Percentiles rank a stretch among this genome's conserved stretches.
Conservation (phyloP, 768 basidiomycete genomes). For the Agrocybe chaxingu region DNA sequence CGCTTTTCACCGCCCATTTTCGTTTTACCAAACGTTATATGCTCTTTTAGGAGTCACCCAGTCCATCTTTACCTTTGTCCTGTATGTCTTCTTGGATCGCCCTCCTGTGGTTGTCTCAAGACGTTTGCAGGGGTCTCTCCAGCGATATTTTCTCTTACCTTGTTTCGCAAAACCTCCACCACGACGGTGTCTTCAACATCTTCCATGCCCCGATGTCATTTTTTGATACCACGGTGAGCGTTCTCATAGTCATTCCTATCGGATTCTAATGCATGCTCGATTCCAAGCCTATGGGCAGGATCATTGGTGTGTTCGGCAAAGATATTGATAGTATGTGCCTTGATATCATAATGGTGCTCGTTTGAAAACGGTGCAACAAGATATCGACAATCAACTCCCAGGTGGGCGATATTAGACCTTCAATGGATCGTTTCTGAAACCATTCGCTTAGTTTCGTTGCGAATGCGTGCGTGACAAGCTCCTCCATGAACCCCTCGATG, state of each 20-base stretch:
- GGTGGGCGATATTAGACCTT: conserved; percentile 29
- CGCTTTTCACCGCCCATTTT: conserved; percentile 44
- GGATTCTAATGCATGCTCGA: not conserved
- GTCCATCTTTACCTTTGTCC: conserved; percentile 49
- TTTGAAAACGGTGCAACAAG: conserved; percentile 23
- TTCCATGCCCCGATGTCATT: conserved; percentile 75
- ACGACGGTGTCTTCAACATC: conserved; percentile 49
- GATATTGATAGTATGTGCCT: conserved; percentile 54
- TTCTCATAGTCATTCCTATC: not conserved
- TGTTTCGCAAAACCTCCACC: conserved; percentile 63
- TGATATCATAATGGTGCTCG: not conserved
- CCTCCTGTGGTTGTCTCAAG: not conserved
- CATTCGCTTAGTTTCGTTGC: conserved; percentile 43
- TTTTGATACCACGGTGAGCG: conserved; percentile 65
- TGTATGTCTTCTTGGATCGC: conserved; percentile 33
- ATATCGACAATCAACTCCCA: conserved; percentile 58
- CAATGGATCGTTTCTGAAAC: not conserved
- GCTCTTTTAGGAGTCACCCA: conserved; percentile 59
- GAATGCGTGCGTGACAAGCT: conserved; percentile 43
- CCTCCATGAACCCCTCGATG: not conserved
- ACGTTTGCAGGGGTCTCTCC: conserved; percentile 38
- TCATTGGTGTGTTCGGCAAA: conserved; percentile 61
- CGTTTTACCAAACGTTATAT: conserved; percentile 65
- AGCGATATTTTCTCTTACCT: conserved; percentile 57
- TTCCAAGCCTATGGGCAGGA: conserved; percentile 53